These are phyloP conservation scores for Pseudogymnoascus sp. DNA, from an alignment of 2,329 filamentous ascomycete genomes.

Conservation along the genomic window DNA sequence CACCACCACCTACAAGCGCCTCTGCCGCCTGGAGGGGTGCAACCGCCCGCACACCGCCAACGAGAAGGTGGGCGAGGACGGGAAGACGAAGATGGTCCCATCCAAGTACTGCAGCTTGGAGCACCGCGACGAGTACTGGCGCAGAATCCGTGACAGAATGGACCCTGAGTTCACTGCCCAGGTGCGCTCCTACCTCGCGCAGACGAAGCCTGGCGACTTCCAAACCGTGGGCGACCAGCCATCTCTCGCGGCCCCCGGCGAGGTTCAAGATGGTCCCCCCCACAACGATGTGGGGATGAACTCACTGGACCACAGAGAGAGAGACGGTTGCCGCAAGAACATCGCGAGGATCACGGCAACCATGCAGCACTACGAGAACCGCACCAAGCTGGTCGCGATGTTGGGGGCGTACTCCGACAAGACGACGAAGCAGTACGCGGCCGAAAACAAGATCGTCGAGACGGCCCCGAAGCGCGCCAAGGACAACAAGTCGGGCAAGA, in stretches of 20 bases:
- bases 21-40: slow-evolving; percentile 21
- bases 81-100: slow-evolving; percentile 12
- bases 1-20: slow-evolving; percentile 25
- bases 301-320: neutral
- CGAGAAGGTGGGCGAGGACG: slow-evolving; percentile 17
- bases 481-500: neutral
- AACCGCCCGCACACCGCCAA: neutral
- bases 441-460: neutral
- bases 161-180: neutral
- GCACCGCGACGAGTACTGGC: slow-evolving; percentile 19
- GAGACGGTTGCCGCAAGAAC: neutral
- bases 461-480: neutral
- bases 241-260: neutral
- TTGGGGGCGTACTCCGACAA: neutral
- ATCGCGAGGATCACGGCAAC: neutral
- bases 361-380: neutral
- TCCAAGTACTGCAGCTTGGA: slow-evolving; percentile 28
- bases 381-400: neutral
- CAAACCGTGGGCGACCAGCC: neutral
- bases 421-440: neutral
- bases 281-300: neutral
- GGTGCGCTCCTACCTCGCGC: neutral
- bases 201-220: neutral
- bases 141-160: neutral
- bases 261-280: neutral